Evolutionary conservation across 768 basidiomycete genomes (phyloP), one percentile per base, ranked within the genome.

Genomic region (Kwoniella heveanensis): DNA sequence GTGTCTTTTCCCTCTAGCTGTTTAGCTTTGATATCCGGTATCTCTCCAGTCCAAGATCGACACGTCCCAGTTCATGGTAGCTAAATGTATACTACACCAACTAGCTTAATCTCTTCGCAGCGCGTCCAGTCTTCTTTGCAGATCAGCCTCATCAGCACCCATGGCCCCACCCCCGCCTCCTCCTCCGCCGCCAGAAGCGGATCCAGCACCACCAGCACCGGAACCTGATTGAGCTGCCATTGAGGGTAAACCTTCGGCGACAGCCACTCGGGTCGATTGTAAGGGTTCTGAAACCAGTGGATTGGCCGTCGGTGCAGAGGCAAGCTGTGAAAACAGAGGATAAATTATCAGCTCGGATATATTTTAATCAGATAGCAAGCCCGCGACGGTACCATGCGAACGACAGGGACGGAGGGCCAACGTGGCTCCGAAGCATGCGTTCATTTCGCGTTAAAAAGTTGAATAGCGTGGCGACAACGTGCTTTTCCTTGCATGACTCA

Each of bases 51-150:
- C 39, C 39, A 44, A 44, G 39, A 44, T 44, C 39, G 39, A 44
- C 39, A 44, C n/a, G n/a, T n/a, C n/a, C n/a, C n/a, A n/a, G n/a
- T n/a, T 44, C 10, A 44, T 17, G 9, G 10, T 17, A 9, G 19
- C 39, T 44, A 19, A 3, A 44, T 19, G 3, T 3, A 44, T 17
- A 44, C 39, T 10, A 44, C 15, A 19, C 15, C 19, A 32, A 5
- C 13, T 5, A 7, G 39, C 26, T 66, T 62, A 79, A 63, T 77
- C 76, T 50, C 77, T 54, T 57, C 76, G 69, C 57, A 98, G 83
- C 36, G 93, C 91, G 81, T 98, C 93, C 68, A 99, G 79, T 65
- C 96, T 84, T 19, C 93, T 92, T 81, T 98, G 96, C 57, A 99
- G 83, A 39, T 90, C 91, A 78, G 96, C 94, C 80, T 97, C 90